Percentiles rank a stretch among this genome's conserved stretches.
Conservation (phyloP, 176 grass and related monocot species). For the Eleusine indica region DNA sequence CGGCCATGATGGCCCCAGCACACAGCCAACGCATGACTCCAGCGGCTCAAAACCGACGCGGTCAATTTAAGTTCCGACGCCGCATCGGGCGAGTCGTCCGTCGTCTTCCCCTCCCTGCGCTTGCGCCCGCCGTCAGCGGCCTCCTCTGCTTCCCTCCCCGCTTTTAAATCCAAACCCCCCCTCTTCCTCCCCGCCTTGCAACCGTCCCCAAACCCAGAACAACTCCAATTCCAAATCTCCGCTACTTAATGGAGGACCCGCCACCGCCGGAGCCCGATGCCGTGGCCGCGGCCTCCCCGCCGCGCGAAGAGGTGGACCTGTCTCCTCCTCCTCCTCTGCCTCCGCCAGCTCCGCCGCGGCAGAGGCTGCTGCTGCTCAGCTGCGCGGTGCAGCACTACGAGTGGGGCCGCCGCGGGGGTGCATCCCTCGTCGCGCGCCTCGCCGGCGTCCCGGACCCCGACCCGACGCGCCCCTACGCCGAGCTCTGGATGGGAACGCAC, state of each 20-base stretch:
- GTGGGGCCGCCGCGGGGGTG: slow-evolving; percentile 60
- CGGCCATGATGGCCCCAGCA: not conserved
- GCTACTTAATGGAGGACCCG: not conserved
- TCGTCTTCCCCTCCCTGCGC: not conserved
- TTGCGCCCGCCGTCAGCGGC: not conserved
- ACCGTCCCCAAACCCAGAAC: not conserved
- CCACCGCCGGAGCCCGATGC: not conserved
- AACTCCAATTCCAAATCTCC: not conserved
- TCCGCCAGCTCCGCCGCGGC: not conserved
- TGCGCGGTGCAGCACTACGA: slow-evolving; percentile 86
- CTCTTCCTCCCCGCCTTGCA: not conserved
- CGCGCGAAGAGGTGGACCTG: not conserved
- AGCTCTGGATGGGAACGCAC: slow-evolving; percentile 99
- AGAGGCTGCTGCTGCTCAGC: slow-evolving; percentile 45
- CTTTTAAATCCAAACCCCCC: slow-evolving; percentile 44
- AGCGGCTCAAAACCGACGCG: slow-evolving; percentile 6
- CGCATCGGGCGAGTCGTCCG: slow-evolving; percentile 21
- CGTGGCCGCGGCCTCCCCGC: not conserved
- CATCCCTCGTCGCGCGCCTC: slow-evolving; percentile 68
- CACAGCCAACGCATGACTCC: not conserved
- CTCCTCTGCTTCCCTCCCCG: not conserved
- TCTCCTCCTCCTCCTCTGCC: not conserved
- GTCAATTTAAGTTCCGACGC: slow-evolving; percentile 32
- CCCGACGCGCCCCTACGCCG: slow-evolving; percentile 59
- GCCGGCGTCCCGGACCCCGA: slow-evolving; percentile 36